These are phyloP conservation scores for Cucumis cinereus DNA, from an alignment of 306 rosid genomes.

Conservation along the genomic window DNA sequence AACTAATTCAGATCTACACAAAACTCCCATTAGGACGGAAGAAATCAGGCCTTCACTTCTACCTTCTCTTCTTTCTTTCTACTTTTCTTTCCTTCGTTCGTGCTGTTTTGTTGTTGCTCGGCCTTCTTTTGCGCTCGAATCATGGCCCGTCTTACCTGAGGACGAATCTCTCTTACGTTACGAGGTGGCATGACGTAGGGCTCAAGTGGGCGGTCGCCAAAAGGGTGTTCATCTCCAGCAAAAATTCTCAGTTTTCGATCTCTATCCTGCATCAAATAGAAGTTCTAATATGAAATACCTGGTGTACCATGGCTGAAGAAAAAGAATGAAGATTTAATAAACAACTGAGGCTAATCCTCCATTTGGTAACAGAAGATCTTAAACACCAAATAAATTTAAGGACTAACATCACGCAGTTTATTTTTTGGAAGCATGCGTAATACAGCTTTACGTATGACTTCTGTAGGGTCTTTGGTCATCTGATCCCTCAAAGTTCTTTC, in stretches of 20 bases:
- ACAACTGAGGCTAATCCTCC: not conserved
- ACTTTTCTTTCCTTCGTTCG: constrained; percentile 27
- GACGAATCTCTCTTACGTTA: constrained; percentile 63
- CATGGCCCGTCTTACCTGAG: constrained; percentile 83
- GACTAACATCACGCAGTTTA: constrained; percentile 79
- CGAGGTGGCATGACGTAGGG: constrained; percentile 67
- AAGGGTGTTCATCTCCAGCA: constrained; percentile 66
- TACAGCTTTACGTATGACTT: constrained; percentile 90
- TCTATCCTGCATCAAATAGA: constrained; percentile 56
- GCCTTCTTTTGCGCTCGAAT: constrained; percentile 79
- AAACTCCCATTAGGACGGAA: not conserved
- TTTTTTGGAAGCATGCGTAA: constrained; percentile 91
- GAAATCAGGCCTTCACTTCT: constrained; percentile 14
- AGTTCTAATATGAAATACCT: not conserved
- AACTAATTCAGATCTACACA: not conserved
- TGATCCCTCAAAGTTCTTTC: constrained; percentile 77
- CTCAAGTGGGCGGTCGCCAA: constrained; percentile 68
- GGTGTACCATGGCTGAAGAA: not conserved
- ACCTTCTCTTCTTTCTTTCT: constrained; percentile 29
- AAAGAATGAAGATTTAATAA: not conserved
- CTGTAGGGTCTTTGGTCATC: constrained; percentile 85
- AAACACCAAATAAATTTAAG: not conserved
- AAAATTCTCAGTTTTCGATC: constrained; percentile 85
- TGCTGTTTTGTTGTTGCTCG: constrained; percentile 42
- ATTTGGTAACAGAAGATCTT: not conserved